phyloP scores from a whole-genome alignment of 305 asterid species.

The Solanum aculeatissimum region DNA sequence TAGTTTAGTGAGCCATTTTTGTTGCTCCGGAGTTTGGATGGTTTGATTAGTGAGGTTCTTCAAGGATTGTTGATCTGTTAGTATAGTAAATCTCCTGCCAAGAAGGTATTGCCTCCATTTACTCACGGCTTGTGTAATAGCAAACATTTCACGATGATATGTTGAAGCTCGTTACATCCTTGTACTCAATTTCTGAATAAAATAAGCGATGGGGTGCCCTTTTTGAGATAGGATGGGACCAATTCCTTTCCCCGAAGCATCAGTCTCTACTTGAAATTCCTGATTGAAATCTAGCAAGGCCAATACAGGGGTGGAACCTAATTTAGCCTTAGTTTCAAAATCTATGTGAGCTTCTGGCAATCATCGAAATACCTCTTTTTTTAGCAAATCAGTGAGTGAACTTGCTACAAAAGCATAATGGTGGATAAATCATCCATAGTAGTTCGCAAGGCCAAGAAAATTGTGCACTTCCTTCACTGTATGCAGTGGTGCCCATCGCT shows the following conservation, averaged over 20 bases:
- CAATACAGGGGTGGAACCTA: neutral
- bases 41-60: neutral
- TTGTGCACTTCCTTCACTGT: neutral
- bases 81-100: neutral
- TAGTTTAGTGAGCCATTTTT: neutral
- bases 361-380: neutral
- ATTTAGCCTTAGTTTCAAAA: neutral
- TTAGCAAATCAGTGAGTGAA: neutral
- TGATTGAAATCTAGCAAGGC: neutral
- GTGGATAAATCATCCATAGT: neutral
- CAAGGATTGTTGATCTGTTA: neutral
- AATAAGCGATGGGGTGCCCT: neutral
- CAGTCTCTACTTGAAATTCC: neutral
- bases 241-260: neutral
- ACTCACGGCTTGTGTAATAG: neutral
- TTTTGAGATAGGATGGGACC: neutral
- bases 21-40: neutral
- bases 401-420: neutral
- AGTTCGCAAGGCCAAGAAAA: neutral
- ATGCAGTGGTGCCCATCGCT: neutral
- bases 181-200: neutral
- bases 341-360: neutral
- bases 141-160: neutral
- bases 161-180: neutral
- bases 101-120: neutral